Base-by-base conservation (phyloP, 805 yeast genomes). In the Saccharomycopsis schoenii region DNA sequence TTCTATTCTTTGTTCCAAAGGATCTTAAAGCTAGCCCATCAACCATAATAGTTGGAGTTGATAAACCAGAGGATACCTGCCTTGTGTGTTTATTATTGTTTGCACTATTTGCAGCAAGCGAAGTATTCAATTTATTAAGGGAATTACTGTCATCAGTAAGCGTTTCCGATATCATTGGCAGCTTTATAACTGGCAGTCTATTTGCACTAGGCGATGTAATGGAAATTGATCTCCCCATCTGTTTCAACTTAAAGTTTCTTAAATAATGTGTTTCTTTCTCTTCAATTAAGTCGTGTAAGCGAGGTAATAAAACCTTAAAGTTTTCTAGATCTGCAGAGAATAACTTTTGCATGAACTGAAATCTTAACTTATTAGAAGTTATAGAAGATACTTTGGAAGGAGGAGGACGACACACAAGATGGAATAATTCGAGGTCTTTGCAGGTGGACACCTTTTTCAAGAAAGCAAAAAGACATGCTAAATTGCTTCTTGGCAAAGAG, bases 401-500 rank as follows among this genome's bases (percentile, higher is more conserved):
- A 47, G 52, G 34, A 11, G 52, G 52, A 21, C 52, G 52, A 12
- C 52, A 47, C 25, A 47, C 36, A 10, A 24, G 8, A 47, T 47
- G 52, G n/a, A 47, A 47, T 15, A 47, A 47, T 11, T 17, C 12
- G 24, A 47, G 29, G 11, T 47, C 21, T 57, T 12, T 21, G 6
- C 14, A 24, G 2, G 34, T 2, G 19, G 52, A 56, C 21, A 47
- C 34, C 10, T 70, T 70, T 0, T 55, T 41, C 11, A 68, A 58
- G 4, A 70, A 29, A n/a, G 40, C 21, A 12, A 69, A 54, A 34
- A 71, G 60, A 6, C 70, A 61, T 4, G 73, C 58, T 1, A 71
- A 54, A 55, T 70, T 70, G 42, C 71, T 71, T 63, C 73, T 66
- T 41, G 74, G 73, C 6, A 70, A 68, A 1, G 68, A 60, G 0